phyloP scores from a whole-genome alignment of 2,329 filamentous ascomycete genomes.

The Fusarium proliferatum region DNA sequence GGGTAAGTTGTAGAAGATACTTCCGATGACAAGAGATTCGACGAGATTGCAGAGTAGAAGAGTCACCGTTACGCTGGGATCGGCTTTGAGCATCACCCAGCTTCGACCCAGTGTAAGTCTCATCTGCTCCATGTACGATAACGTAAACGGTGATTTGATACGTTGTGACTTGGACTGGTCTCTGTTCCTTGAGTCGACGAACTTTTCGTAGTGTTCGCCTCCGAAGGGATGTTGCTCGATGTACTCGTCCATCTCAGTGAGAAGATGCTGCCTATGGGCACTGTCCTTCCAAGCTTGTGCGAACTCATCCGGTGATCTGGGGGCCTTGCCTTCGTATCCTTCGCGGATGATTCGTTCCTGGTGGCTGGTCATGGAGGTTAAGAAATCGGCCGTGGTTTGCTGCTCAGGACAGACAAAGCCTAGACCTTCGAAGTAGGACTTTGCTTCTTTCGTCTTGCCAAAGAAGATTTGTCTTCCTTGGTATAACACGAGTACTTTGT shows the following conservation, averaged over 20 bases:
- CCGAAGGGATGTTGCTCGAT: conserved; percentile 39
- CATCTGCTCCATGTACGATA: conserved; percentile 39
- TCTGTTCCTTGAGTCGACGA: conserved; percentile 36
- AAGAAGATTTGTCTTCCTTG: conserved; percentile 73
- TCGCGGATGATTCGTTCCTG: conserved; percentile 49
- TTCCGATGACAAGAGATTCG: conserved; percentile 37
- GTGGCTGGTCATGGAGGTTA: conserved; percentile 64
- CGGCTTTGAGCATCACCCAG: conserved; percentile 40
- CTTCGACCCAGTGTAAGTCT: conserved; percentile 31
- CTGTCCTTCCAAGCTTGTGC: conserved; percentile 50
- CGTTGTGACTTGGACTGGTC: conserved; percentile 42
- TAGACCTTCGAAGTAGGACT: conserved; percentile 44
- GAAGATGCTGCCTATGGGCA: conserved; percentile 37
- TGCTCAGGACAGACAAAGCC: conserved; percentile 68
- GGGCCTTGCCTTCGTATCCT: conserved; percentile 49
- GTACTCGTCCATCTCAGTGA: conserved; percentile 49
- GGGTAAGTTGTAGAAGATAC: conserved; percentile 38
- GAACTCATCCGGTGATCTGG: conserved; percentile 52
- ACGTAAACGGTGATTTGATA: conserved; percentile 29
- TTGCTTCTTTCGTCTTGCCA: conserved; percentile 42
- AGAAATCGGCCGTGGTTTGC: conserved; percentile 77
- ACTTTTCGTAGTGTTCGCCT: conserved; percentile 43
- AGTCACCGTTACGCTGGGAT: conserved; percentile 34
- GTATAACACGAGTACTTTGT: conserved; percentile 75
- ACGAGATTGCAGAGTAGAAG: conserved; percentile 37